phyloP scores from a whole-genome alignment of 805 yeast genomes.

The Debaryomyces prosopidis region DNA sequence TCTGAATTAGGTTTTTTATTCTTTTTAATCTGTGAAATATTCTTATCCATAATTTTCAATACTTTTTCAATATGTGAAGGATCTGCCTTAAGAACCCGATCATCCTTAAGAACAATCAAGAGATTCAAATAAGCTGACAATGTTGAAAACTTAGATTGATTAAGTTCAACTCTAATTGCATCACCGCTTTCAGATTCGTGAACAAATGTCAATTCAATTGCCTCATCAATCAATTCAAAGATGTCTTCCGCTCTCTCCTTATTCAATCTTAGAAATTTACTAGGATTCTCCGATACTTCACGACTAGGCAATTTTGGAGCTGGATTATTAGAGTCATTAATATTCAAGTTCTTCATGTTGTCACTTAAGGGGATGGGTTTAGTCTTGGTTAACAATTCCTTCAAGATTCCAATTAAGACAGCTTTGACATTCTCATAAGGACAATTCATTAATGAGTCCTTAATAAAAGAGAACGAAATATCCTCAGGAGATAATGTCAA shows the following conservation, averaged over 20 bases:
- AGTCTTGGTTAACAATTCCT: conserved; percentile 56
- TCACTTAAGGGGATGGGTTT: conserved; percentile 10
- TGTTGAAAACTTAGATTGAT: conserved; percentile 35
- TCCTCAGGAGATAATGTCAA: conserved; percentile 59
- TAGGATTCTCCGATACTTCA: conserved; percentile 16
- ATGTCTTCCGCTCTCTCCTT: conserved; percentile 44
- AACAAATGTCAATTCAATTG: conserved; percentile 37
- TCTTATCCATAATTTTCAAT: conserved; percentile 12
- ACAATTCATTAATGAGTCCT: conserved; percentile 64
- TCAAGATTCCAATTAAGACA: conserved; percentile 65
- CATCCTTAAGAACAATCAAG: conserved; percentile 32
- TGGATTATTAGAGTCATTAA: background rate
- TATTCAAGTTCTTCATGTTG: conserved; percentile 5
- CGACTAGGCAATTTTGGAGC: conserved; percentile 42
- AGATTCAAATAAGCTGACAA: conserved; percentile 61
- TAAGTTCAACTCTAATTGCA: conserved; percentile 17
- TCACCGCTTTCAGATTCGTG: conserved; percentile 12
- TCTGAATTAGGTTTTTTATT: conserved; percentile 12
- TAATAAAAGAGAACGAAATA: conserved; percentile 57
- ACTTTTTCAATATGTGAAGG: conserved; percentile 15
- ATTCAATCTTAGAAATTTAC: conserved; percentile 44
- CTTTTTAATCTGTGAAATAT: conserved; percentile 16
- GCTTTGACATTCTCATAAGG: conserved; percentile 64
- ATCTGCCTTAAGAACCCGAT: conserved; percentile 16
- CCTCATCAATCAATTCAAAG: conserved; percentile 38